Base-by-base conservation (phyloP, 768 basidiomycete species). In the Leucogyrophana mollusca region DNA sequence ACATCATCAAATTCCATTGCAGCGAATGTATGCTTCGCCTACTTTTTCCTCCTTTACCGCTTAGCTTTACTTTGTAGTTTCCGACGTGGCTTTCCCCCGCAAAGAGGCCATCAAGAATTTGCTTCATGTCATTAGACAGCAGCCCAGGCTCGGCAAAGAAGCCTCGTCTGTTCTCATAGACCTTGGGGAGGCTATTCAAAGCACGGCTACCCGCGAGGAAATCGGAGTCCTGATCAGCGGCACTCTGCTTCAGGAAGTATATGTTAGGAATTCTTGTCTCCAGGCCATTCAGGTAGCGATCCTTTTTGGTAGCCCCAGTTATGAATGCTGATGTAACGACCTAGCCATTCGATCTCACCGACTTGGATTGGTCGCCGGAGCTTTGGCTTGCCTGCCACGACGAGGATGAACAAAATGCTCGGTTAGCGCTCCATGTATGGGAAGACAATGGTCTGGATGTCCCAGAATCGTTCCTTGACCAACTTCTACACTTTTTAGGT, bases 381-480 rank as follows among this genome's bases (percentile, higher is more conserved):
- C 65, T 99, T 1, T 90, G 91, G 83, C 76, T 97, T 32, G 88
- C 88, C 4, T 84, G 79, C 43, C 92, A 97, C 54, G 96, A 98
- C 49, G 83, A 82, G 43, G 86, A 88, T 51, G 91, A 93, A 56
- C 91, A 94, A 58, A 97, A 94, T 55, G 83, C 83, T 0, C 74
- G 86, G 40, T 70, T 97, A 33, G 94, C 94, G 13, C 69, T 71
- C 18, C 82, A 85, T 51, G 68, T 90, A 9, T 98, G 94, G 94
- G 95, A 96, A 45, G 96, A 97, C 52, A 98, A 98, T 52, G 94
- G 91, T 4, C 65, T 97, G 30, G 92, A 96, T 56, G 80, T 94
- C 9, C 80, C 87, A 0, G 90, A 92, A 52, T 63, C 64, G 5
- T 82, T 54, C 18, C 62, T 91, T 0, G 59, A 64, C 1, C 72